Evolutionary conservation across 371 early-diverging fungal genomes (phyloP).

Genomic region (Haplosporangium sp.): DNA sequence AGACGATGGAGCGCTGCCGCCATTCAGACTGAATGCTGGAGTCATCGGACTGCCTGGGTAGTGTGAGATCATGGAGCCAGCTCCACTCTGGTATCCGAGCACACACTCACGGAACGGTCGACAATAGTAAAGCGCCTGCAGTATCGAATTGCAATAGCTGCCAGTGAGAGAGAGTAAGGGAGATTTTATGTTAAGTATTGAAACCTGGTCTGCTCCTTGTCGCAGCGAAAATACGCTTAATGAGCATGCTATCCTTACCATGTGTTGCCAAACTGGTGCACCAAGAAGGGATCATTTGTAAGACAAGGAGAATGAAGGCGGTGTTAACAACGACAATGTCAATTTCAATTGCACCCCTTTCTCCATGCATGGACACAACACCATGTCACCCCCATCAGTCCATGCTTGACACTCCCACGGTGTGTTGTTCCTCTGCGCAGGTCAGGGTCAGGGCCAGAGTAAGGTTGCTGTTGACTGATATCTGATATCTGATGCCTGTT

Average conservation of each 20-base stretch:
- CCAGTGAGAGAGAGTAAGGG: slow-evolving; percentile 6
- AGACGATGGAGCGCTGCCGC: slow-evolving; percentile 41
- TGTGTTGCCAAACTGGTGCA: slow-evolving; percentile 87
- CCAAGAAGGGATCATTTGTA: neutral
- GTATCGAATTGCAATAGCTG: slow-evolving; percentile 95
- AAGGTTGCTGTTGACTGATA: too few species aligned
- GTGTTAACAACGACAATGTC: too few species aligned
- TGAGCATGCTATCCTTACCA: slow-evolving; percentile 66
- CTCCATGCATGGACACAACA: too few species aligned
- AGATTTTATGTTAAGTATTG: neutral
- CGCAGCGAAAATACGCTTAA: neutral
- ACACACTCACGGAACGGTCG: slow-evolving; percentile 95
- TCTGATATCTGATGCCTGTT: too few species aligned
- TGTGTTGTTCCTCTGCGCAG: too few species aligned
- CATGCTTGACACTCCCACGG: too few species aligned
- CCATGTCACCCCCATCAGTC: too few species aligned
- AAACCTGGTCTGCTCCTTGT: neutral
- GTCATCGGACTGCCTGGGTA: slow-evolving; percentile 50
- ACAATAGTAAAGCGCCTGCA: slow-evolving; percentile 96
- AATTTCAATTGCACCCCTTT: too few species aligned
- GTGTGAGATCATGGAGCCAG: slow-evolving; percentile 50
- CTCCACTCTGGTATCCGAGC: slow-evolving; percentile 71
- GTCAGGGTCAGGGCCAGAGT: too few species aligned
- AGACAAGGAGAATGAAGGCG: slow-evolving; percentile 1
- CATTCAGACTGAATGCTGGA: slow-evolving; percentile 30